phyloP scores from a whole-genome alignment of 2,329 filamentous ascomycete genomes.

The Dendrostoma leiphaemia region DNA sequence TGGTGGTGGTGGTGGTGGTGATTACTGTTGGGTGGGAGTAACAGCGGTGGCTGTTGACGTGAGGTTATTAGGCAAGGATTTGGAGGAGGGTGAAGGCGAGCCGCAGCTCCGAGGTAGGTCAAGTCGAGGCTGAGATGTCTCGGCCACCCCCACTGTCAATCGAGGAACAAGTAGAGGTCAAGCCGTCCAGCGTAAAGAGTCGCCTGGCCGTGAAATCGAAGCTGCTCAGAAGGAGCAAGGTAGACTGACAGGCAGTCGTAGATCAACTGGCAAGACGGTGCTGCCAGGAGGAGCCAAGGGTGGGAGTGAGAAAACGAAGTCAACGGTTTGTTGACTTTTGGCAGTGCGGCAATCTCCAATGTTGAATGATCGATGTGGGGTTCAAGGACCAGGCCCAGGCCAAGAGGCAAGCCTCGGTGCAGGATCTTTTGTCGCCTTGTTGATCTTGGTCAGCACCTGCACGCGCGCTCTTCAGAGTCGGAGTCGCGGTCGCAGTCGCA shows the following conservation, averaged over 20 bases:
- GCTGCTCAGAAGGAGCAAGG: too few species aligned
- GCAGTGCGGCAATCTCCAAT: not conserved
- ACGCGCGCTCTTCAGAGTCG: not conserved
- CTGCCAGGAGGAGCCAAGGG: not conserved
- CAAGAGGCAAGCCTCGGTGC: not conserved
- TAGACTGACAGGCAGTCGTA: too few species aligned
- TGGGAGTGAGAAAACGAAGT: slow-evolving; percentile 3
- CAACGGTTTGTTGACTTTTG: slow-evolving; percentile 10
- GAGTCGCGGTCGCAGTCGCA: not conserved
- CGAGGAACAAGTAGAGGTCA: not conserved
- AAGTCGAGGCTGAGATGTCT: not conserved
- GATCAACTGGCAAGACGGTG: too few species aligned
- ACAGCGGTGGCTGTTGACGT: not conserved
- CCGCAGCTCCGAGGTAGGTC: not conserved
- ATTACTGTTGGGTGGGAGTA: not conserved
- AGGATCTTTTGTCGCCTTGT: not conserved
- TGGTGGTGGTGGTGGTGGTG: not conserved
- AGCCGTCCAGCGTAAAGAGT: too few species aligned
- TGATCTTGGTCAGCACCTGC: not conserved
- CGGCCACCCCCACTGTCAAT: slow-evolving; percentile 1
- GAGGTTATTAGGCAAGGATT: too few species aligned
- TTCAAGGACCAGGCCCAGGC: not conserved
- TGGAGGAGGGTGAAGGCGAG: not conserved
- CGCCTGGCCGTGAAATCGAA: too few species aligned
- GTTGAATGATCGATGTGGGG: not conserved